Conservation (phyloP, 2,329 filamentous ascomycete species). For the Elsinoe australis region DNA sequence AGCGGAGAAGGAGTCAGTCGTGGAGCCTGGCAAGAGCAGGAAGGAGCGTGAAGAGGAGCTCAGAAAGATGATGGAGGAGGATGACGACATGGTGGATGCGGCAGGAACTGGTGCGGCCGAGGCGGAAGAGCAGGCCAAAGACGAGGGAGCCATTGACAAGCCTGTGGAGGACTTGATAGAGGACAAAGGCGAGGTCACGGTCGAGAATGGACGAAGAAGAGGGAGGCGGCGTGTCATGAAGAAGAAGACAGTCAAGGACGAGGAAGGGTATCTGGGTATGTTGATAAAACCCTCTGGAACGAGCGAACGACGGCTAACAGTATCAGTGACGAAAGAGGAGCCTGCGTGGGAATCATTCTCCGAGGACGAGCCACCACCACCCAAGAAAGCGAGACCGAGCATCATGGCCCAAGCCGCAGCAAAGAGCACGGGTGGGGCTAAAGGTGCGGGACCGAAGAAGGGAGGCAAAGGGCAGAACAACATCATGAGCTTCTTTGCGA, state of each 20-base stretch:
- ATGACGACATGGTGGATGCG: slow-evolving; percentile 31
- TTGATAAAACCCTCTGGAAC: slow-evolving; percentile 17
- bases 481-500: slow-evolving; percentile 88
- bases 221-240: slow-evolving; percentile 75
- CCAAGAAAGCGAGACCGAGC: slow-evolving; percentile 45
- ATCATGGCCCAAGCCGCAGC: slow-evolving; percentile 42
- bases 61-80: slow-evolving; percentile 68
- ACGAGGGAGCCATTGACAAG: slow-evolving; percentile 40
- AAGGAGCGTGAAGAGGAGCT: slow-evolving; percentile 60
- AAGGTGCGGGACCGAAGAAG: slow-evolving; percentile 18
- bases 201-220: slow-evolving; percentile 59
- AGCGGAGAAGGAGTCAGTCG: slow-evolving; percentile 22
- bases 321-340: slow-evolving; percentile 74
- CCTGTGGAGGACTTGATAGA: slow-evolving; percentile 33
- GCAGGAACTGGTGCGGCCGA: slow-evolving; percentile 21
- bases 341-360: slow-evolving; percentile 86
- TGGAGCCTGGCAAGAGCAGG: slow-evolving; percentile 35
- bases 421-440: slow-evolving; percentile 33
- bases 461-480: slow-evolving; percentile 55
- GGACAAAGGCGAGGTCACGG: slow-evolving; percentile 41
- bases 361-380: slow-evolving; percentile 64
- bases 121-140: slow-evolving; percentile 51
- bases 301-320: slow-evolving; percentile 21
- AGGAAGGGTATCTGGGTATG: slow-evolving; percentile 81
- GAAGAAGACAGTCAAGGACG: slow-evolving; percentile 79